Evolutionary conservation across 495 filamentous ascomycete genomes (phyloP), one percentile per base, ranked within the genome.

Genomic region (Tuber indicum): DNA sequence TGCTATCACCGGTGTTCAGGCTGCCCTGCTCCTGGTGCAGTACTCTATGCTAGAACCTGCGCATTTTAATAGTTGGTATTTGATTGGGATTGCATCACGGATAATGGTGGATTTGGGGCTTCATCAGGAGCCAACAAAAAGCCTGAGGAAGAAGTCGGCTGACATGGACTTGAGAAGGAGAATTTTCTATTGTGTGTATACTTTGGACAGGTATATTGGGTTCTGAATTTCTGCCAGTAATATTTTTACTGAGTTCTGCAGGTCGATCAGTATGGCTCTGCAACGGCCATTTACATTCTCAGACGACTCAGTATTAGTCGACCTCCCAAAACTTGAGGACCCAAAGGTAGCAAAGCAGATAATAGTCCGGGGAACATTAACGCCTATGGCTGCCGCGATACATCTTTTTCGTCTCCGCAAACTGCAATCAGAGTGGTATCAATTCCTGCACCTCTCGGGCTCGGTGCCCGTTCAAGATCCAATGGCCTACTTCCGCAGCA

Each of bases 61-160:
- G 52, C 94, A 94, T 82, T 96, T 97, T 82, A 92, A 96, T 75
- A 92, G 90, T 81, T 97, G 95, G 93, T 93, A 93, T 75, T 84
- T 97, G 73, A 91, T 97, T 73, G 95, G 94, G 42, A 92, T 94
- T 82, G 93, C 94, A 23, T 92, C 91, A 62, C 89, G 94, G 72
- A 92, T 91, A 36, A 91, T 93, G 82, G 87, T 97, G 46, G 95
- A 98, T 85, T 85, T 97, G 36, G 95, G 95, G 3, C 87, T 95
- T 70, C 95, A 97, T 83, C 93, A 97, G 84, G 94, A 97, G 75
- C 92, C 93, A 0, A 89, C 91, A n/a, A 86, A 89, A 66, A 89
- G 90, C 75, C 86, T 89, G 23, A 78, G 89, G 21, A 86, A 88
- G 44, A 88, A 91, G 73, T 88, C 88, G 72, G 85, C 90, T 17